phyloP scores from a whole-genome alignment of 1,139 yeast genomes.

The Yamadazyma blattariae region DNA sequence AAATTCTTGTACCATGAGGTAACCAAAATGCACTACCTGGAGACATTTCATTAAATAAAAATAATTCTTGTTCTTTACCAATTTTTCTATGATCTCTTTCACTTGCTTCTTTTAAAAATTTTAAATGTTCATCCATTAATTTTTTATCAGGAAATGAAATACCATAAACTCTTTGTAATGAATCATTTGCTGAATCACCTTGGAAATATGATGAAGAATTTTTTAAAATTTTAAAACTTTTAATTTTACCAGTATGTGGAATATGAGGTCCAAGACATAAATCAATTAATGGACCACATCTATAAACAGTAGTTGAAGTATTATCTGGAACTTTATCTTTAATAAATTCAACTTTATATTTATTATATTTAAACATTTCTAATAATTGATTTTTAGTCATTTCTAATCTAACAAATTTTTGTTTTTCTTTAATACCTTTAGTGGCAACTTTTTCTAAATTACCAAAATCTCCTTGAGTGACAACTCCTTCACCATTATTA shows the following conservation, averaged over 20 bases:
- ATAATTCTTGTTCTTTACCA: slow-evolving; percentile 95
- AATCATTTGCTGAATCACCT: slow-evolving; percentile 91
- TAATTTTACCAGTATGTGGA: slow-evolving; percentile 95
- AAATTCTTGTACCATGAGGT: slow-evolving; percentile 97
- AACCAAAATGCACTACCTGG: slow-evolving; percentile 98
- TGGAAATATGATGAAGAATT: slow-evolving; percentile 95
- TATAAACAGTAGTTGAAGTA: slow-evolving; percentile 92
- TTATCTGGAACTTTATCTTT: slow-evolving; percentile 92
- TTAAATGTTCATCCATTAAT: slow-evolving; percentile 91
- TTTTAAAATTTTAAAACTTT: slow-evolving; percentile 90
- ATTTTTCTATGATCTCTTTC: slow-evolving; percentile 96
- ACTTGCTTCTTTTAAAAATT: slow-evolving; percentile 95
- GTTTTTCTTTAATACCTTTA: slow-evolving; percentile 92
- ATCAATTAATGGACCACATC: slow-evolving; percentile 97
- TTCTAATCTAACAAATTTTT: slow-evolving; percentile 90
- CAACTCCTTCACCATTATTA: slow-evolving; percentile 70
- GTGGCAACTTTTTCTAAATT: slow-evolving; percentile 85
- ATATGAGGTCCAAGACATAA: slow-evolving; percentile 98
- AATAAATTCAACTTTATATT: slow-evolving; percentile 89
- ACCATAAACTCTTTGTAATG: slow-evolving; percentile 97
- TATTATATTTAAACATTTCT: slow-evolving; percentile 92
- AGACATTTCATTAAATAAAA: slow-evolving; percentile 91
- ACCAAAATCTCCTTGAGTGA: slow-evolving; percentile 79
- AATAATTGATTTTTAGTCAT: slow-evolving; percentile 88
- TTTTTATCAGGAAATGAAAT: slow-evolving; percentile 98